A percentile compares a stretch with the other conserved stretches of the same genome.
phyloP scores from a whole-genome alignment of 345 rosid species.

The Xanthoceras sorbifolium region DNA sequence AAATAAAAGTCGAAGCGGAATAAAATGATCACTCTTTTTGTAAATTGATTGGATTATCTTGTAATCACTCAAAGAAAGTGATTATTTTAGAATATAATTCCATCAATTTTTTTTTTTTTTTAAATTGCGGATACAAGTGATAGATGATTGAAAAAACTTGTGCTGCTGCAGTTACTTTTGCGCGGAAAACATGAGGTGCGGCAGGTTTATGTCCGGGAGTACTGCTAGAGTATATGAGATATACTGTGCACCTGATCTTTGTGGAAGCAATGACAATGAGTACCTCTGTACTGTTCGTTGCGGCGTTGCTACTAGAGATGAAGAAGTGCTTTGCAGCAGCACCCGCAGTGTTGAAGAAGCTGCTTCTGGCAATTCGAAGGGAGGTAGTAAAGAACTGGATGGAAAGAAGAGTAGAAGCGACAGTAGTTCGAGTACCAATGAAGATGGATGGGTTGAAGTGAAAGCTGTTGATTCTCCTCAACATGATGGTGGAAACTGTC shows the following conservation, averaged over 20 bases:
- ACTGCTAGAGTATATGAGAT: conserved; percentile 83
- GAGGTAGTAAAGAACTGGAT: conserved; percentile 21
- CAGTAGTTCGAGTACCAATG: conserved; percentile 35
- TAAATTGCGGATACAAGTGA: not conserved
- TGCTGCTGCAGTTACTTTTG: conserved; percentile 61
- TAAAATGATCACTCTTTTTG: no score
- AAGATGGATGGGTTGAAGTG: conserved; percentile 90
- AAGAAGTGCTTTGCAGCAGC: conserved; percentile 41
- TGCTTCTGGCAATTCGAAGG: conserved; percentile 26
- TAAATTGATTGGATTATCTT: not conserved
- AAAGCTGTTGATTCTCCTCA: conserved; percentile 41
- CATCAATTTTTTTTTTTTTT: no score
- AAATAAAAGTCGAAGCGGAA: no score
- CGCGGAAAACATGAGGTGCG: conserved; percentile 56
- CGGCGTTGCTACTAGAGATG: conserved; percentile 58
- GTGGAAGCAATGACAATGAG: conserved; percentile 46
- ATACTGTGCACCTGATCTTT: conserved; percentile 48
- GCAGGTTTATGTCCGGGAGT: conserved; percentile 83
- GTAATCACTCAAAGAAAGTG: not conserved
- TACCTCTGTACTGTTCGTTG: conserved; percentile 87
- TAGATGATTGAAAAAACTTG: not conserved
- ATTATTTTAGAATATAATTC: not conserved
- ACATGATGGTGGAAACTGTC: conserved; percentile 24
- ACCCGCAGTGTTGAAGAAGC: conserved; percentile 32
- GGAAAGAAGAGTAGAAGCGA: conserved; percentile 35